Evolutionary conservation across 495 filamentous ascomycete species (phyloP), one percentile per base, ranked within the genome.

Genomic region (Penicillium antarcticum): DNA sequence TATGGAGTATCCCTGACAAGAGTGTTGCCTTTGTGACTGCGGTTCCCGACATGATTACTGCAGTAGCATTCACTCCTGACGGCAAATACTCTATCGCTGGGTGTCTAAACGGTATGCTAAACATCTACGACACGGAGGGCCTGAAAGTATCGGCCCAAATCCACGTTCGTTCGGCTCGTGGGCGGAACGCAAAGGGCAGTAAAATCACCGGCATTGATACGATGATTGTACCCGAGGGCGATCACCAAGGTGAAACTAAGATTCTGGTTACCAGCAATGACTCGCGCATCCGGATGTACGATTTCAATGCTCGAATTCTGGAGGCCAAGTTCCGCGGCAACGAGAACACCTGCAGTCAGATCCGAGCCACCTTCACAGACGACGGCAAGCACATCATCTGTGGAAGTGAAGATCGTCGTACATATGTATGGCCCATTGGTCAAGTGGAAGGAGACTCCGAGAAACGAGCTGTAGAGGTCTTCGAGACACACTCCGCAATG

Each of bases 1-100:
- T 99, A 10, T 99, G 94, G 94, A 96, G 90, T 54, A 99, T 99
- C 47, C 94, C 94, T 0, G 94, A 99, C 62, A 97, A 97, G 66
- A 86, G 81, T 40, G 90, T 99, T 14, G 92, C 92, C 1, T 99
- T 84, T 66, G 89, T 87, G 68, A 88, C 77, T 19, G 84, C 88
- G 44, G 72, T 92, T 2, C 87, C 89, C 0, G 94, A 97, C 56
- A 84, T 95, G 61, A 88, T 97, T 42, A 99, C 94, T 0, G 88
- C 95, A 1, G 92, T 97, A 2, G 85, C 87, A 1, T 99, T 99
- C 61, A 87, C 91, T 0, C 94, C 94, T 0, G 92, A 97, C 66
- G 94, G 94, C 7, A 88, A 86, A 58, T 87, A 86, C 38, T 86
- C 89, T 10, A 95, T 99, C 56, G 92, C 91, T 1, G 94, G 94